Evolutionary conservation across 768 basidiomycete species (phyloP).

Genomic region (Suillus hirtellus): DNA sequence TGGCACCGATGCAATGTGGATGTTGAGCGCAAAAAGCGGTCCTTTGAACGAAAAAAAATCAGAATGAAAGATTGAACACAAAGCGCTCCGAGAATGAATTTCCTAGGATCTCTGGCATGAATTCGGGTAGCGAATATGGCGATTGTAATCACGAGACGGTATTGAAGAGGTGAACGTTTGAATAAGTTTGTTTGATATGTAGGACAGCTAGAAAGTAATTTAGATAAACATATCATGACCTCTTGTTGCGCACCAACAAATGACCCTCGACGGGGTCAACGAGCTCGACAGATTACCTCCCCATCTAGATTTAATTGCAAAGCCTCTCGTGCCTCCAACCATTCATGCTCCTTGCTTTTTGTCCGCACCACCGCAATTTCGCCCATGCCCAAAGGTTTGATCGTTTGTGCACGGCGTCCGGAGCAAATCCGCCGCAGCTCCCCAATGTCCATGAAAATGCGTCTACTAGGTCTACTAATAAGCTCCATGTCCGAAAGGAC

Average conservation of each 20-base stretch:
- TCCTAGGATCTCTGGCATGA: neutral
- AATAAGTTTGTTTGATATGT: too few relatives aligned
- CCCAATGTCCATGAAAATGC: slow-evolving; percentile 68
- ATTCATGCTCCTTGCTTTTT: slow-evolving; percentile 68
- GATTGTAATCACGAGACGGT: neutral
- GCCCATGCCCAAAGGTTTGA: slow-evolving; percentile 86
- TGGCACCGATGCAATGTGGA: neutral
- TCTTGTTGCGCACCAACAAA: neutral
- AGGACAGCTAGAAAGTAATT: too few relatives aligned
- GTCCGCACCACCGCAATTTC: slow-evolving; percentile 89
- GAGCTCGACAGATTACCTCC: slow-evolving; percentile 85
- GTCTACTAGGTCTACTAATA: slow-evolving; percentile 81
- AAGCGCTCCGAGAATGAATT: neutral
- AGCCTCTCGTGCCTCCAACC: slow-evolving; percentile 93
- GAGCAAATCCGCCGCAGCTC: slow-evolving; percentile 81
- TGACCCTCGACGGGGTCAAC: slow-evolving; percentile 29
- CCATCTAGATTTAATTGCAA: slow-evolving; percentile 74
- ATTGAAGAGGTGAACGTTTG: too few relatives aligned
- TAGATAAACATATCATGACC: too few relatives aligned
- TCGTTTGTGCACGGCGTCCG: slow-evolving; percentile 76
- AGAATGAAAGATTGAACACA: neutral
- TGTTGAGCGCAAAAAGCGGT: neutral
- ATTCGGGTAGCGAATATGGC: neutral
- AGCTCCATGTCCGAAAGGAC: slow-evolving; percentile 80
- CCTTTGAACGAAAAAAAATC: neutral